Evolutionary conservation across 129 eudicot genomes (phyloP), one percentile per base, ranked within the genome.

Genomic region (Silybum marianum): DNA sequence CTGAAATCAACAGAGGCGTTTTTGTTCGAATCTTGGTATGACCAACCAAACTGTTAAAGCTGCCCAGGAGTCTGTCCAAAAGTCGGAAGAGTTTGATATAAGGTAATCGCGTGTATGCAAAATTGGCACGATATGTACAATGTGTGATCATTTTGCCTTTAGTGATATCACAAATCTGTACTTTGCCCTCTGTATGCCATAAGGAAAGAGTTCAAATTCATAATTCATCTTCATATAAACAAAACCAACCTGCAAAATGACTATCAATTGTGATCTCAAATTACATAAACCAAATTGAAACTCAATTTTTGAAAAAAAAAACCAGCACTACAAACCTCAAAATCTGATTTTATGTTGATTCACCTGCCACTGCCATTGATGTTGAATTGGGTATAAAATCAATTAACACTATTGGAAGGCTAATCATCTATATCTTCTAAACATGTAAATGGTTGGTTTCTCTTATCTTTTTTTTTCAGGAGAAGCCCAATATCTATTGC

Each of bases 11-110:
- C 82, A 92, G 98, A 90, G 97, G 81, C 94, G 97, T 36, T 95
- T 95, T 82, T 95, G 99, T 88, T 95, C 97, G 24, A 90, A 95
- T 85, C 93, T 95, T 85, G 99, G 97, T 38, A 92, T 95, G 97
- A 89, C 86, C 23, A 88, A 90, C 75, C 90, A 95, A 82, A 89
- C 93, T 25, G 90, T 95, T 72, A 95, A 95, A 90, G 97, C 97
- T 82, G 99, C 93, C 66, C 97, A 95, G 78, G 99, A 95, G 88
- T 88, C 97, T 26, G 93, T 92, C 39, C 86, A 90, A 54, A 95
- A 89, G 78, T 86, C 92, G 0, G 93, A 88, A 79, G 94, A 88
- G 79, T 87, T 95, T 87, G 99, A 95, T 80, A 95, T 92, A 73
- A 92, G 98, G 97, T 94, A 87, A 36, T 42, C 74, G 39, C 66